Evolutionary conservation across 2,329 filamentous ascomycete species (phyloP).

Genomic region (Fusarium sp.): DNA sequence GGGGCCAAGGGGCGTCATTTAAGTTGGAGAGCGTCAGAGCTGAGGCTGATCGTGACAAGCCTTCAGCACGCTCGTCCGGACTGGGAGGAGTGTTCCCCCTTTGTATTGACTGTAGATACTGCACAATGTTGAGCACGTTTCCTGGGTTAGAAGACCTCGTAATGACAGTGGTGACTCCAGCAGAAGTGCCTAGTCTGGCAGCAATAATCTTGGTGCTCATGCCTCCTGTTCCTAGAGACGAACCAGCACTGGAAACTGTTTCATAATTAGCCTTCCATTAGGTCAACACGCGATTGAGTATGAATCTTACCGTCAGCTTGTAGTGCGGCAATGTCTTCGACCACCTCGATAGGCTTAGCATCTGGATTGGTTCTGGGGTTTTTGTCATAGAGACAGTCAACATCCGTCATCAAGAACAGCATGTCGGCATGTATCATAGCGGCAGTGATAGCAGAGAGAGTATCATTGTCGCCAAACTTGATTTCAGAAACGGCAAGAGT

Average conservation of each 20-base stretch:
- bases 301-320: conserved; percentile 77
- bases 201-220: conserved; percentile 99
- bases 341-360: conserved; percentile 89
- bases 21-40: conserved; percentile 54
- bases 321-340: conserved; percentile 86
- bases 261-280: conserved; percentile 28
- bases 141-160: conserved; percentile 93
- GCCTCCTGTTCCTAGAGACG: conserved; percentile 89
- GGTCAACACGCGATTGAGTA: background rate
- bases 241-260: conserved; percentile 87
- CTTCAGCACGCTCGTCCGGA: conserved; percentile 48
- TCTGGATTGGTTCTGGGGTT: conserved; percentile 89
- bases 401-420: conserved; percentile 98
- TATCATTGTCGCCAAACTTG: conserved; percentile 99
- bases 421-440: conserved; percentile 98
- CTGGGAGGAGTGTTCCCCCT: conserved; percentile 32
- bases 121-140: conserved; percentile 89
- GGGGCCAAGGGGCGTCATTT: conserved; percentile 58
- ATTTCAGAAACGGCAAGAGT: conserved; percentile 97
- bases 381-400: conserved; percentile 96
- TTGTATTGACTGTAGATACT: conserved; percentile 60
- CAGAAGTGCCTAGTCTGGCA: conserved; percentile 89
- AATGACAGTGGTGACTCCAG: conserved; percentile 95
- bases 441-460: conserved; percentile 93
- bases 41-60: conserved; percentile 55